These are phyloP conservation scores for Artomyces pyxidatus DNA, from an alignment of 768 basidiomycete genomes.

Conservation along the genomic window DNA sequence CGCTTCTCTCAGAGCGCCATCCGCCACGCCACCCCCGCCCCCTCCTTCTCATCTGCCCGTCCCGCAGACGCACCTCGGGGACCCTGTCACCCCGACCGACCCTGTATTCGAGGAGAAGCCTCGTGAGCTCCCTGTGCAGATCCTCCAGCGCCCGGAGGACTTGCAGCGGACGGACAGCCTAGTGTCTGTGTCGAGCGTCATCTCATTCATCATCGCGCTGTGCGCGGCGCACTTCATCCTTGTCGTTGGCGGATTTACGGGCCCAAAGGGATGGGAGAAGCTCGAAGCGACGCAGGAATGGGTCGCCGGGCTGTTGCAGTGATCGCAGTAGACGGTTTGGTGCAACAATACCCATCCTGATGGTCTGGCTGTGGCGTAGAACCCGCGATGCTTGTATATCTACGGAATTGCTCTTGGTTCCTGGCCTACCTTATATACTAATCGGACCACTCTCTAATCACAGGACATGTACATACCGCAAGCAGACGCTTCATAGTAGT, in stretches of 20 bases:
- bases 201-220: slow-evolving; percentile 24
- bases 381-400: too few relatives aligned
- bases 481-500: too few relatives aligned
- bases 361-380: too few relatives aligned
- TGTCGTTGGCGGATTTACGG: slow-evolving; percentile 24
- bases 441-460: too few relatives aligned
- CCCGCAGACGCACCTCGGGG: slow-evolving; percentile 5
- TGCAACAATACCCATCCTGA: too few relatives aligned
- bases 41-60: slow-evolving; percentile 5
- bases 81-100: slow-evolving; percentile 5
- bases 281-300: slow-evolving; percentile 7
- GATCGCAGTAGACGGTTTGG: too few relatives aligned
- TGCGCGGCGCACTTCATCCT: slow-evolving; percentile 22
- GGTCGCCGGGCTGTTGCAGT: too few relatives aligned
- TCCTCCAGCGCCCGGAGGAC: slow-evolving; percentile 5
- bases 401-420: too few relatives aligned
- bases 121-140: not conserved
- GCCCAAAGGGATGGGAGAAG: slow-evolving; percentile 17
- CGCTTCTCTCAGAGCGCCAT: slow-evolving; percentile 19
- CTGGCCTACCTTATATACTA: too few relatives aligned
- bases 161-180: too few relatives aligned
- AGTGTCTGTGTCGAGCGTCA: slow-evolving; percentile 15
- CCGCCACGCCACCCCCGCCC: not conserved
- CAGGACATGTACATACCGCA: too few relatives aligned
- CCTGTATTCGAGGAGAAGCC: not conserved